Evolutionary conservation across 139 green algal species (phyloP).

Genomic region (Micractinium sp.): DNA sequence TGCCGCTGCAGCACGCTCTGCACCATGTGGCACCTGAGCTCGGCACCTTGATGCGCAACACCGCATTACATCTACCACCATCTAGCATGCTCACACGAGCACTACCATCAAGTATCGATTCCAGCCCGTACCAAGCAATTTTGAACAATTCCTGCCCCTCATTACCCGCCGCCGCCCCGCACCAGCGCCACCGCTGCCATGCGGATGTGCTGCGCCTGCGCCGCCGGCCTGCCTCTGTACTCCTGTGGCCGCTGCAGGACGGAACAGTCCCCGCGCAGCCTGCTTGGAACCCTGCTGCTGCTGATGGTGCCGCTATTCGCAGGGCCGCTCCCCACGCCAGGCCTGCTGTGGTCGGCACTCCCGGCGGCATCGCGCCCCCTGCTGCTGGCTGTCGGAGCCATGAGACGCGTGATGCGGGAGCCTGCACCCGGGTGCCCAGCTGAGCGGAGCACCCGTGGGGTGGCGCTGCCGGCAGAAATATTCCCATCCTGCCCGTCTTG

Average conservation of each 20-base stretch:
- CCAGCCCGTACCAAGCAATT: no score
- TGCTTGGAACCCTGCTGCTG: no score
- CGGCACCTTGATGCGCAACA: no score
- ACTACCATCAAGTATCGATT: no score
- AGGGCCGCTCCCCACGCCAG: background rate
- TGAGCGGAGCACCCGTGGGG: background rate
- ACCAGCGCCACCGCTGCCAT: background rate
- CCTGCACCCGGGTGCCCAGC: background rate
- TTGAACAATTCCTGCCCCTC: no score
- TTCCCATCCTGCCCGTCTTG: background rate
- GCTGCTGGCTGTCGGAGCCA: background rate
- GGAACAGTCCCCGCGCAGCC: no score
- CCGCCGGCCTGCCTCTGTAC: background rate
- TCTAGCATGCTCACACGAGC: no score
- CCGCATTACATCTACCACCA: no score
- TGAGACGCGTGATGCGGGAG: background rate
- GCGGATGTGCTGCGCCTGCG: background rate
- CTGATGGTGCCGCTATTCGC: no score
- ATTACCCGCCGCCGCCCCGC: no score
- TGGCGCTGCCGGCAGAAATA: background rate
- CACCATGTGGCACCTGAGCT: no score
- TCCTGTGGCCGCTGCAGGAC: background rate
- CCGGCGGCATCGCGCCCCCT: background rate
- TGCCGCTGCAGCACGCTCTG: no score
- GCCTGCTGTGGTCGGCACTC: background rate